Conservation (phyloP, 305 asterid genomes). For the Coffea humblotiana region DNA sequence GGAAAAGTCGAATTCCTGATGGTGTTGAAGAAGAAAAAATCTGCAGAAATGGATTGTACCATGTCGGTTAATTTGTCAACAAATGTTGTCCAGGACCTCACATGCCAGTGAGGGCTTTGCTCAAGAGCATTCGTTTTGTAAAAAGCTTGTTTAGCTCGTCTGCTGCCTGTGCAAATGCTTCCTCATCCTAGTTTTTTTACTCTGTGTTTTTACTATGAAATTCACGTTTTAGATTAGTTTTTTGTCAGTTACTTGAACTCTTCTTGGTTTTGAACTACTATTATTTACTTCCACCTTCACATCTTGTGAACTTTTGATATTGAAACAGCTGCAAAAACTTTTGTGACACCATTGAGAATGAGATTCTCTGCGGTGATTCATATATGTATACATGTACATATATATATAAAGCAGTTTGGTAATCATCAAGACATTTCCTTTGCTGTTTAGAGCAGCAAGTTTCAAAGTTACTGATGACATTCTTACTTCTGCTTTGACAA, state of each 20-base stretch:
- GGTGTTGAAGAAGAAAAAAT: slow-evolving; percentile 1
- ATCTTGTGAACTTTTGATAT: neutral
- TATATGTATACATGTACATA: no score
- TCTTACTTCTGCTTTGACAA: no score
- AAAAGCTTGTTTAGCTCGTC: neutral
- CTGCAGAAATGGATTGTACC: slow-evolving; percentile 18
- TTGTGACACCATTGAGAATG: neutral
- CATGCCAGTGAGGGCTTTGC: slow-evolving; percentile 8
- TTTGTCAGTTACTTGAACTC: neutral
- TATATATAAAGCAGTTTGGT: no score
- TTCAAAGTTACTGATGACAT: no score
- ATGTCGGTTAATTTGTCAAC: slow-evolving; percentile 22
- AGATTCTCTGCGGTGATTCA: no score
- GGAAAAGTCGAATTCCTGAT: slow-evolving; percentile 21
- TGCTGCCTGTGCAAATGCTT: neutral
- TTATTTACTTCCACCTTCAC: neutral
- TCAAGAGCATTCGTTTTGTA: neutral
- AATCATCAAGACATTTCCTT: no score
- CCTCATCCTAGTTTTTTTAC: neutral
- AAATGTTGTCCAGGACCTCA: slow-evolving; percentile 16
- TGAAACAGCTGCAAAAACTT: neutral
- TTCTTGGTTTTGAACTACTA: neutral
- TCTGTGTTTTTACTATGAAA: neutral
- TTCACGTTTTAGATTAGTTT: neutral
- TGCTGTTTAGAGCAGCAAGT: no score